phyloP scores from a whole-genome alignment of 306 rosid genomes.

The Myrica gale region DNA sequence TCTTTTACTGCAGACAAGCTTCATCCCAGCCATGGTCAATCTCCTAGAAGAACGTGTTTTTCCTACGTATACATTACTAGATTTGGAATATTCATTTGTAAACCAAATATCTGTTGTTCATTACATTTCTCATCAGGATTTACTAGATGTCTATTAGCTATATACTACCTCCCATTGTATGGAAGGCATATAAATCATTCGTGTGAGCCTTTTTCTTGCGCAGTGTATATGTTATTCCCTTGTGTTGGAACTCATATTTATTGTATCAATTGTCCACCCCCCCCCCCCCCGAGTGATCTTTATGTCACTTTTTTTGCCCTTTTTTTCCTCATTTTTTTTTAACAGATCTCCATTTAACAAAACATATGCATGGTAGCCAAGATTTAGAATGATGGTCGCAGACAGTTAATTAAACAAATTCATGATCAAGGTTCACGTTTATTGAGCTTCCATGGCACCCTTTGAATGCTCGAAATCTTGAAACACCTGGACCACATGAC shows the following conservation, averaged over 20 bases:
- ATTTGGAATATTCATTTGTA: neutral
- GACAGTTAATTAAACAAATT: neutral
- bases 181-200: neutral
- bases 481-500: neutral
- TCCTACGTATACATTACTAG: neutral
- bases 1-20: slow-evolving; percentile 23
- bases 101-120: neutral
- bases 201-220: neutral
- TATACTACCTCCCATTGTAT: neutral
- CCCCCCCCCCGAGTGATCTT: neutral
- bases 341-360: too few species aligned
- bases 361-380: neutral
- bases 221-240: neutral
- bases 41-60: slow-evolving; percentile 8
- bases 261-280: neutral
- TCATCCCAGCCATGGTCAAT: slow-evolving; percentile 29
- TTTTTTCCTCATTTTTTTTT: too few species aligned
- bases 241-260: neutral
- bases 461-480: neutral
- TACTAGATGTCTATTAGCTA: neutral
- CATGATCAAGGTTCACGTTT: neutral
- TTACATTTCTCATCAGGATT: neutral
- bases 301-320: neutral
- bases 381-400: neutral
- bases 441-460: neutral